These are phyloP conservation scores for Beauveria australis DNA, from an alignment of 2,329 filamentous ascomycete genomes.

Conservation along the genomic window DNA sequence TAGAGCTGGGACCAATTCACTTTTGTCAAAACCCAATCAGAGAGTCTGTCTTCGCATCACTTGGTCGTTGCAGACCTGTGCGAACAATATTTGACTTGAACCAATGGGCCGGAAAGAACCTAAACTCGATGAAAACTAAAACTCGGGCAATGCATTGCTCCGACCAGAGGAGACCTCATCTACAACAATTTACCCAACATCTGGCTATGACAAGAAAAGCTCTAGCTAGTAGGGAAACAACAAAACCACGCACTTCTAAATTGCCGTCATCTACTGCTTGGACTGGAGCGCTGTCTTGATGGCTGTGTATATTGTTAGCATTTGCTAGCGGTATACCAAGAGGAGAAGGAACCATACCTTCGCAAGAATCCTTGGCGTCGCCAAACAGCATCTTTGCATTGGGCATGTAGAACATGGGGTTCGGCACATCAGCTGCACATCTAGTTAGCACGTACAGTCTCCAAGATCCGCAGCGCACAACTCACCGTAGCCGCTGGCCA, in stretches of 20 bases:
- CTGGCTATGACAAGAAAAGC: neutral
- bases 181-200: conserved; percentile 5
- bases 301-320: conserved; percentile 24
- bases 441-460: conserved; percentile 14
- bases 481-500: conserved; percentile 79
- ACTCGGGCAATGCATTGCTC: neutral
- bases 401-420: conserved; percentile 90
- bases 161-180: neutral
- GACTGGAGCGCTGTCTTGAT: conserved; percentile 33
- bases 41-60: neutral
- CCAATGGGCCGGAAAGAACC: neutral
- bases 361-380: conserved; percentile 76
- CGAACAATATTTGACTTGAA: neutral
- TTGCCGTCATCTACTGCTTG: conserved; percentile 12
- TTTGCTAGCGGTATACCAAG: neutral
- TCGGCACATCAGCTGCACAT: conserved; percentile 68
- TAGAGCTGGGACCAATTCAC: neutral
- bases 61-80: neutral
- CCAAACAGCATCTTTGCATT: conserved; percentile 88
- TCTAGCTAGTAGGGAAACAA: neutral
- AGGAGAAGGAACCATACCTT: conserved; percentile 45
- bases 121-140: neutral
- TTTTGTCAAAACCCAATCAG: neutral
- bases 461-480: conserved; percentile 11
- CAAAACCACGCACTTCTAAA: neutral